Percentiles rank a stretch among this genome's conserved stretches.
Conservation (phyloP, 768 basidiomycete species). For the Lactarius pseudohatsudake region DNA sequence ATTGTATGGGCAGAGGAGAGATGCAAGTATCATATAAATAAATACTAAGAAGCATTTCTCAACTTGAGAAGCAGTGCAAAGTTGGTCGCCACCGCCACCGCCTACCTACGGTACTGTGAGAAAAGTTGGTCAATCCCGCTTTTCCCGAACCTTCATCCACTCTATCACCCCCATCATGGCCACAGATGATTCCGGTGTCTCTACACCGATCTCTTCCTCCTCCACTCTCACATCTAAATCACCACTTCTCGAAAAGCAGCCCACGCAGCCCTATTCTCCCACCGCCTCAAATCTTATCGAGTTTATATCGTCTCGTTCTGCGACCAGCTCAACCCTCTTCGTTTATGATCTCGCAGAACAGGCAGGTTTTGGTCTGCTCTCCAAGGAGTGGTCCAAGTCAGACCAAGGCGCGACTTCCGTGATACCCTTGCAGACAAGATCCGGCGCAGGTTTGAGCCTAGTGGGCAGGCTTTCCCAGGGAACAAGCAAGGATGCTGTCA, state of each 20-base stretch:
- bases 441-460: constrained; percentile 79
- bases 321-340: constrained; percentile 66
- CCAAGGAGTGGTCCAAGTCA: constrained; percentile 60
- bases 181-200: constrained; percentile 32
- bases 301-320: constrained; percentile 56
- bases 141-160: background rate
- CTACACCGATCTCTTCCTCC: constrained; percentile 35
- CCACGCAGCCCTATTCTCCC: constrained; percentile 22
- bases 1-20: constrained; percentile 1
- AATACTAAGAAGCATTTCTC: background rate
- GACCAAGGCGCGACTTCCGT: constrained; percentile 49
- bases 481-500: constrained; percentile 64
- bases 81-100: background rate
- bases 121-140: background rate
- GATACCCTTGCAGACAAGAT: constrained; percentile 73
- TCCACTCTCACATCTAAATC: constrained; percentile 38
- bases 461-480: constrained; percentile 80
- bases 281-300: constrained; percentile 69
- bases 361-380: constrained; percentile 73
- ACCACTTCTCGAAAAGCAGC: constrained; percentile 35
- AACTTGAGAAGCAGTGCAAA: background rate
- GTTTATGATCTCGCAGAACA: constrained; percentile 84
- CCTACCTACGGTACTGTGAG: background rate
- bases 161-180: constrained; percentile 29
- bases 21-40: background rate